Evolutionary conservation across 139 green algal species (phyloP).

Genomic region (Dunaliella primolecta): DNA sequence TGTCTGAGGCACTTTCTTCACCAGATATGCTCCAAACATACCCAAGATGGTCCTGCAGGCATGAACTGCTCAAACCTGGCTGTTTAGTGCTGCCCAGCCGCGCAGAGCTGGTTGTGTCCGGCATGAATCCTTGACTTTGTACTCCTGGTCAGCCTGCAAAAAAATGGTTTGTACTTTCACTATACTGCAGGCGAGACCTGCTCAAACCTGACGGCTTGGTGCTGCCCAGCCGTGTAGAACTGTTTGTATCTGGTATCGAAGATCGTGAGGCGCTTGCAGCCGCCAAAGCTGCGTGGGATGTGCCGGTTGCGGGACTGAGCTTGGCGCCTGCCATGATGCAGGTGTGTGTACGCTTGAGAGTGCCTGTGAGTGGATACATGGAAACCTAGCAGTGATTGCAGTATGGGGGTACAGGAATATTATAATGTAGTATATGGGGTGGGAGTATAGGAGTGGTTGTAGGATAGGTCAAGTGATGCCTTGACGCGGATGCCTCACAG

Average conservation of each 20-base stretch:
- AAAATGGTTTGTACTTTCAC: too few relatives aligned
- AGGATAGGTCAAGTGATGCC: too few relatives aligned
- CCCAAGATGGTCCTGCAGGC: too few relatives aligned
- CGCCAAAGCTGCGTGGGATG: not conserved
- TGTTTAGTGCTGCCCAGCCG: slow-evolving; percentile 4
- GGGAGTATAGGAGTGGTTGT: too few relatives aligned
- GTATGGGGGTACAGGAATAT: too few relatives aligned
- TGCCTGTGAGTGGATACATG: not conserved
- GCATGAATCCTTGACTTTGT: too few relatives aligned
- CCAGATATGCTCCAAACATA: too few relatives aligned
- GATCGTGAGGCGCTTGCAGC: not conserved
- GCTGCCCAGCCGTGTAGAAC: not conserved
- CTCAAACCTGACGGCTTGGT: not conserved
- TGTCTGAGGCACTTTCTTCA: too few relatives aligned
- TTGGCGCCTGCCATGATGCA: not conserved
- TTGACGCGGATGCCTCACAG: too few relatives aligned
- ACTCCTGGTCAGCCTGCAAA: too few relatives aligned
- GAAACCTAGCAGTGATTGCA: too few relatives aligned
- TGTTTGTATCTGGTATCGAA: slow-evolving; percentile 9
- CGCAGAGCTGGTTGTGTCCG: not conserved
- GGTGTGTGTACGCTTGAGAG: not conserved
- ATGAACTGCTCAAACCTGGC: not conserved
- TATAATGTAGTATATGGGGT: too few relatives aligned
- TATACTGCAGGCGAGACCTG: slow-evolving; percentile 3
- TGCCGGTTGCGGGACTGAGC: not conserved